These are phyloP conservation scores for Saksenaea vasiformis DNA, from an alignment of 371 early-diverging fungal species.

Conservation along the genomic window DNA sequence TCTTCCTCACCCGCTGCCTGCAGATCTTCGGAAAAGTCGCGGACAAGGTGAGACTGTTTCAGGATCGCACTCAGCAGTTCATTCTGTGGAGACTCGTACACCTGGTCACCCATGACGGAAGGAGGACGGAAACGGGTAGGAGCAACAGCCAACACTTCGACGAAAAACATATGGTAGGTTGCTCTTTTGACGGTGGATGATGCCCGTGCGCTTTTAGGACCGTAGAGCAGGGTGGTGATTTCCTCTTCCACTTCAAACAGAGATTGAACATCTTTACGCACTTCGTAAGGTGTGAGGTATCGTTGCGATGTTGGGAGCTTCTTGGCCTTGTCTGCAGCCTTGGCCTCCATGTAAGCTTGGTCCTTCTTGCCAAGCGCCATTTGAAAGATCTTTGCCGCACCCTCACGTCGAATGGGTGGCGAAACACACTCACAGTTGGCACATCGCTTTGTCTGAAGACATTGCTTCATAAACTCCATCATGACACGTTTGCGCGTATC, in stretches of 20 bases:
- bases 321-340: conserved; percentile 32
- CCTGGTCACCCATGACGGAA: conserved; percentile 82
- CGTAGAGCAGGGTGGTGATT: conserved; percentile 79
- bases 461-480: conserved; percentile 69
- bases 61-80: conserved; percentile 83
- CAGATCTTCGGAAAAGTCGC: conserved; percentile 54
- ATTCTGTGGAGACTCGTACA: conserved; percentile 97
- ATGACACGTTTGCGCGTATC: conserved; percentile 78
- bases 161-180: conserved; percentile 90
- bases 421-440: conserved; percentile 82
- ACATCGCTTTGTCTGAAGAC: conserved; percentile 64
- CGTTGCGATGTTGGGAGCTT: conserved; percentile 46
- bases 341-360: conserved; percentile 65
- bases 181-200: conserved; percentile 43
- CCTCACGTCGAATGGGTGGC: conserved; percentile 85
- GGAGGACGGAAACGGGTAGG: conserved; percentile 98
- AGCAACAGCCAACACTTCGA: conserved; percentile 91
- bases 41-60: conserved; percentile 74
- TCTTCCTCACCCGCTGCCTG: conserved; percentile 41
- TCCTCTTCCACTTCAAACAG: conserved; percentile 79
- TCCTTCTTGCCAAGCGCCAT: conserved; percentile 75
- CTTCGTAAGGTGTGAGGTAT: conserved; percentile 79
- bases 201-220: conserved; percentile 62
- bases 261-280: conserved; percentile 73
- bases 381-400: conserved; percentile 86